Percentiles rank a stretch among this genome's conserved stretches.
Evolutionary conservation across 352 stramenopile genomes (phyloP).

Genomic region (Blastocystis sp.): DNA sequence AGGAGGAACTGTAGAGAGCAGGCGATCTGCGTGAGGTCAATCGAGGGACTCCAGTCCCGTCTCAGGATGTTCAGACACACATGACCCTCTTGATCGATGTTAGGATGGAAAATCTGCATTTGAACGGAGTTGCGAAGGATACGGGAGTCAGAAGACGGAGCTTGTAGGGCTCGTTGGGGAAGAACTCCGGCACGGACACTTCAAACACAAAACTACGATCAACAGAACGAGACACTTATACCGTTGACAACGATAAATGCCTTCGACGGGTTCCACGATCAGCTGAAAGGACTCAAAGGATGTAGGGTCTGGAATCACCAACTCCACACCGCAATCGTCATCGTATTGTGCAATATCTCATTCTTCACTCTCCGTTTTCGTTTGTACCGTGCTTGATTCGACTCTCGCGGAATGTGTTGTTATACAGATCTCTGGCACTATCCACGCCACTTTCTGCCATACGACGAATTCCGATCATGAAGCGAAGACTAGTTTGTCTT

Average conservation of each 20-base stretch:
- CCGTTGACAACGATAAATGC: neutral
- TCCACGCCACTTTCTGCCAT: too few species aligned
- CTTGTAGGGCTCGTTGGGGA: conserved; percentile 25
- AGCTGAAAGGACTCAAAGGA: neutral
- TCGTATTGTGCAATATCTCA: conserved; percentile 43
- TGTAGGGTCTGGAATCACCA: neutral
- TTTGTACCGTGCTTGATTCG: conserved; percentile 14
- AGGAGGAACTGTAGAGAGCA: conserved; percentile 72
- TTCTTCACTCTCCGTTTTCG: neutral
- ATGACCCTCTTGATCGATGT: conserved; percentile 72
- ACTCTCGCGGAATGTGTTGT: neutral
- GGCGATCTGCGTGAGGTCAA: conserved; percentile 73
- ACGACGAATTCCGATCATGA: too few species aligned
- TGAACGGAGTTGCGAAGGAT: neutral
- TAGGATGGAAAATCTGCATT: conserved; percentile 73
- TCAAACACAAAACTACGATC: neutral
- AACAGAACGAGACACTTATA: neutral
- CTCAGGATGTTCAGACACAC: conserved; percentile 73
- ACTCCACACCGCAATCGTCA: neutral
- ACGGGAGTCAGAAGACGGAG: neutral
- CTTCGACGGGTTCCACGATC: neutral
- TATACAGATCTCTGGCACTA: neutral
- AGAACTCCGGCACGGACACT: neutral
- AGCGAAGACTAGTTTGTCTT: too few species aligned
- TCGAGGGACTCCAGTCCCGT: conserved; percentile 73